These are phyloP conservation scores for Penicillium paneum DNA, from an alignment of 2,329 filamentous ascomycete species.

Conservation along the genomic window DNA sequence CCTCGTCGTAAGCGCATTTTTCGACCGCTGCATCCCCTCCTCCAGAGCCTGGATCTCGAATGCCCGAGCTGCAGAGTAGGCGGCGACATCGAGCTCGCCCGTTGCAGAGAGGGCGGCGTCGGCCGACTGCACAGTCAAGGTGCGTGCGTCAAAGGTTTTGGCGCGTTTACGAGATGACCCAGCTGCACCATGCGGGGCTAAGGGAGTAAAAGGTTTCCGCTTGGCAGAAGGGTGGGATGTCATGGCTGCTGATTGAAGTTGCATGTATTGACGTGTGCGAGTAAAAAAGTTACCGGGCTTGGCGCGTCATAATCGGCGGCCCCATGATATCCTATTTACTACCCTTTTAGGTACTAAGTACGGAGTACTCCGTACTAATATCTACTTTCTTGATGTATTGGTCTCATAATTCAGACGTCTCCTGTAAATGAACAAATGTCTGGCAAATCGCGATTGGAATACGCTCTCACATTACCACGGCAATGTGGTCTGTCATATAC, in stretches of 20 bases:
- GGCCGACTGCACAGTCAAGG: constrained; percentile 44
- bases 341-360: no score
- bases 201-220: constrained; percentile 28
- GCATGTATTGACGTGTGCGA: constrained; percentile 1
- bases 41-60: constrained; percentile 87
- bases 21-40: constrained; percentile 73
- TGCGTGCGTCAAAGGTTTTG: constrained; percentile 44
- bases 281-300: constrained; percentile 23
- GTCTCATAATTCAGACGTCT: background rate
- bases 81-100: constrained; percentile 79
- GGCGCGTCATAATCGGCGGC: constrained; percentile 25
- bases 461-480: constrained; percentile 45
- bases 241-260: constrained; percentile 28
- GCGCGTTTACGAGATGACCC: constrained; percentile 41
- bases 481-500: constrained; percentile 59
- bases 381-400: background rate
- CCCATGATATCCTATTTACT: constrained; percentile 7
- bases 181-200: constrained; percentile 22
- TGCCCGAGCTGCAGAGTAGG: constrained; percentile 79
- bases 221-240: constrained; percentile 31
- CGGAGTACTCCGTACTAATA: background rate
- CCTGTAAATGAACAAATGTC: background rate
- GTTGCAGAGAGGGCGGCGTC: constrained; percentile 52
- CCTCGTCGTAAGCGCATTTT: constrained; percentile 60
- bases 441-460: background rate